These are phyloP conservation scores for Fusarium nanum DNA, from an alignment of 2,329 filamentous ascomycete species.

Conservation along the genomic window DNA sequence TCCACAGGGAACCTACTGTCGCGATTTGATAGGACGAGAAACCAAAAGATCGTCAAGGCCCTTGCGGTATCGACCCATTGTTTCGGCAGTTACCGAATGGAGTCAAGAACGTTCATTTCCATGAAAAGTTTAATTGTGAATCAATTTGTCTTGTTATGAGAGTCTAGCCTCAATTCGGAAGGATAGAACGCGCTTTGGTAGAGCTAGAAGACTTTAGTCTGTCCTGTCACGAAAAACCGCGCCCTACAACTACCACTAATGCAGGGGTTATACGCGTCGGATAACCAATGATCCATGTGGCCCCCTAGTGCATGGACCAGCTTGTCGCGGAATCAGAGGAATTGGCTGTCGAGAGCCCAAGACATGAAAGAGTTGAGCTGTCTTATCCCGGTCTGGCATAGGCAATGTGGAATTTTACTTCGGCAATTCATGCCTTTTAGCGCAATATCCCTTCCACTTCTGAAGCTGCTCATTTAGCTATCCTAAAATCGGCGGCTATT, in stretches of 20 bases:
- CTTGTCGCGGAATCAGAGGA: too few relatives aligned
- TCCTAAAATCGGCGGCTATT: too few relatives aligned
- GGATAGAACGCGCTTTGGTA: not conserved
- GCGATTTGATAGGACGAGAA: not conserved
- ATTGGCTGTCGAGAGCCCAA: too few relatives aligned
- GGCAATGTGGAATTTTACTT: too few relatives aligned
- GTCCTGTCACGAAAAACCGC: not conserved
- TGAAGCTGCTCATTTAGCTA: too few relatives aligned
- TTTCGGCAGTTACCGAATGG: not conserved
- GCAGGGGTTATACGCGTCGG: not conserved
- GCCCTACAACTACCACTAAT: not conserved
- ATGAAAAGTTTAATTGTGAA: not conserved
- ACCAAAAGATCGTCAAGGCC: not conserved
- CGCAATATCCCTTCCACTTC: too few relatives aligned
- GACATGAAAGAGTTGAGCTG: too few relatives aligned
- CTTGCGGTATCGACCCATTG: not conserved
- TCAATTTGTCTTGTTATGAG: rapidly evolving
- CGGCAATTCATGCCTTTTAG: too few relatives aligned
- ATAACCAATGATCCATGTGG: not conserved
- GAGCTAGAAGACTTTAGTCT: not conserved
- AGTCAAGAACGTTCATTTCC: not conserved
- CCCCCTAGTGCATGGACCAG: not conserved
- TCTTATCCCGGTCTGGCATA: too few relatives aligned
- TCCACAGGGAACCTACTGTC: not conserved
- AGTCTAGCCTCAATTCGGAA: not conserved